phyloP scores from a whole-genome alignment of 176 grass and related monocot species.

The Pontederia crassipes region DNA sequence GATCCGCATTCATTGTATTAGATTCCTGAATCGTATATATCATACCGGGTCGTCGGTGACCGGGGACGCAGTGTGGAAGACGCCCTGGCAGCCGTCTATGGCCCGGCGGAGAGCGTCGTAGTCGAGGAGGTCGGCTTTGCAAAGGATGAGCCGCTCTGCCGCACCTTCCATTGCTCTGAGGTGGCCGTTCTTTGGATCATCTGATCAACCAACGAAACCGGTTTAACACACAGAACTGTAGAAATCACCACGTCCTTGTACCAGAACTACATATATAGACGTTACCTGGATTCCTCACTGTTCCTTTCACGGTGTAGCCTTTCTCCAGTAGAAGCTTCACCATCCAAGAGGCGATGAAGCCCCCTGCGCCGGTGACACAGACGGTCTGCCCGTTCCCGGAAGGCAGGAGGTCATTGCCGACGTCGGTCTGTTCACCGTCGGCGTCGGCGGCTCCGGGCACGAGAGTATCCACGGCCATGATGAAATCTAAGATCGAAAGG shows the following conservation, averaged over 20 bases:
- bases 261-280: too few relatives aligned
- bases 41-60: constrained; percentile 75
- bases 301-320: constrained; percentile 80
- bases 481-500: too few relatives aligned
- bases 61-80: constrained; percentile 79
- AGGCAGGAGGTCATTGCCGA: not conserved
- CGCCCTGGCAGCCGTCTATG: constrained; percentile 61
- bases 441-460: constrained; percentile 2
- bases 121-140: constrained; percentile 71
- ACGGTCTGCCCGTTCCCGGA: constrained; percentile 37
- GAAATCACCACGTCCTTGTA: too few relatives aligned
- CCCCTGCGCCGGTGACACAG: constrained; percentile 82
- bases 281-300: constrained; percentile 73
- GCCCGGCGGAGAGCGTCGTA: constrained; percentile 34
- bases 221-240: constrained; percentile 1
- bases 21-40: not conserved
- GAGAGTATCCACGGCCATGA: not conserved
- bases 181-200: constrained; percentile 75
- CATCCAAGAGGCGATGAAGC: constrained; percentile 80
- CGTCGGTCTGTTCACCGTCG: too few relatives aligned
- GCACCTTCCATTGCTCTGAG: constrained; percentile 52
- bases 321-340: constrained; percentile 87
- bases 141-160: constrained; percentile 43
- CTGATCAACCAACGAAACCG: constrained; percentile 17
- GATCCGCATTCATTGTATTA: not conserved